Evolutionary conservation across 78 protist species (phyloP).

Genomic region (Corallochytrium limacisporum): DNA sequence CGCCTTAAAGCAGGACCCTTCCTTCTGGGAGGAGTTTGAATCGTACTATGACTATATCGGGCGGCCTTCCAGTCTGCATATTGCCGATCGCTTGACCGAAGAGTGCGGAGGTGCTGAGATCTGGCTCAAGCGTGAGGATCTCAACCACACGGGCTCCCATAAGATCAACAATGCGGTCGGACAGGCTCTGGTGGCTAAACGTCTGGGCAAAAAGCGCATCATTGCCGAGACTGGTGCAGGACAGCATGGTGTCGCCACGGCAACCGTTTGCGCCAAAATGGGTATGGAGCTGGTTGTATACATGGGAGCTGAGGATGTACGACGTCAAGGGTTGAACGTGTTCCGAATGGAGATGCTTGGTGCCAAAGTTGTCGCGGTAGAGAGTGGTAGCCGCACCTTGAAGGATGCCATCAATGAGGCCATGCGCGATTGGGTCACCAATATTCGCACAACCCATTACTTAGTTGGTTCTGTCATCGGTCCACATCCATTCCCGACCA

Average conservation of each 20-base stretch:
- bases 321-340: constrained; percentile 64
- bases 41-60: constrained; percentile 22
- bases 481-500: constrained; percentile 78
- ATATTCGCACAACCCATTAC: constrained; percentile 39
- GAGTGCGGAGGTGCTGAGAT: constrained; percentile 34
- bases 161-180: constrained; percentile 80
- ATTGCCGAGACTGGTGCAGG: constrained; percentile 88
- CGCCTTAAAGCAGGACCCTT: constrained; percentile 21
- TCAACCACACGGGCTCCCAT: constrained; percentile 71
- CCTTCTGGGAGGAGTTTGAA: constrained; percentile 25
- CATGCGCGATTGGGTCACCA: constrained; percentile 70
- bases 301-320: constrained; percentile 39
- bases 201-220: constrained; percentile 60
- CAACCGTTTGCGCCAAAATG: constrained; percentile 67
- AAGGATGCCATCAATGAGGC: constrained; percentile 69
- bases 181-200: constrained; percentile 61
- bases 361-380: constrained; percentile 54
- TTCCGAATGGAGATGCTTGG: constrained; percentile 78
- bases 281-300: constrained; percentile 40
- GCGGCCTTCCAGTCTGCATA: constrained; percentile 14
- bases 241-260: constrained; percentile 82
- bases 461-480: constrained; percentile 77
- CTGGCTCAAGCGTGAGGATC: constrained; percentile 61
- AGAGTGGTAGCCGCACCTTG: constrained; percentile 40
- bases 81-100: constrained; percentile 9